Percentiles rank a stretch among this genome's conserved stretches.
Conservation (phyloP, 441 rosid species). For the Erodium chrysanthum region DNA sequence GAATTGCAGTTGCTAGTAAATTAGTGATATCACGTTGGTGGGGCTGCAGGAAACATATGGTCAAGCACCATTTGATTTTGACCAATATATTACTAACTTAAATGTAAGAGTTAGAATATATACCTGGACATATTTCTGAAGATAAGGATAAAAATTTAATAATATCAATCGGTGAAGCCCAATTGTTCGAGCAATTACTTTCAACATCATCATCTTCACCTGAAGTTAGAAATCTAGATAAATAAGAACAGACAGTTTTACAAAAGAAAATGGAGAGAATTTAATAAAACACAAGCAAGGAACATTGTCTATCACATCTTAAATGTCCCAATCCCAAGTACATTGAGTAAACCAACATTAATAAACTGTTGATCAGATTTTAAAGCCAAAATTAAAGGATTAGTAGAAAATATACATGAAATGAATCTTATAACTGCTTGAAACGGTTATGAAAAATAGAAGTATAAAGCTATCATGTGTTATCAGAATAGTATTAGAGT, state of each 20-base stretch:
- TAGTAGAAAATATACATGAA: too few relatives aligned
- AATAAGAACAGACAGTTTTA: neutral
- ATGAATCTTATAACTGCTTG: too few relatives aligned
- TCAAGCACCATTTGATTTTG: constrained; percentile 11
- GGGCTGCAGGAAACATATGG: constrained; percentile 44
- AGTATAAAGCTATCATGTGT: too few relatives aligned
- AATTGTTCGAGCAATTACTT: constrained; percentile 77
- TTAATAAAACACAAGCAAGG: neutral
- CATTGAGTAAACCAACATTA: too few relatives aligned
- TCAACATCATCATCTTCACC: constrained; percentile 89
- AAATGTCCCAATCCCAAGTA: too few relatives aligned
- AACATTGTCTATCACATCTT: neutral
- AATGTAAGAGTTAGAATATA: constrained; percentile 16
- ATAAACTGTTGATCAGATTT: too few relatives aligned
- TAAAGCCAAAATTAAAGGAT: too few relatives aligned
- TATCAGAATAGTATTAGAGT: too few relatives aligned
- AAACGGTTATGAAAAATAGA: too few relatives aligned
- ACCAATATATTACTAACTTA: neutral
- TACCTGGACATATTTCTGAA: constrained; percentile 83
- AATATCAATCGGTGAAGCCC: constrained; percentile 82
- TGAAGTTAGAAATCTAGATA: constrained; percentile 25
- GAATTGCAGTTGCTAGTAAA: constrained; percentile 87
- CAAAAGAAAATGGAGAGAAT: neutral
- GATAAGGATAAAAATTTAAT: constrained; percentile 60
- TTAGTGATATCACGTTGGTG: constrained; percentile 73